phyloP scores from a whole-genome alignment of 176 grass and related monocot genomes.

The Ampelocalamus luodianensis region DNA sequence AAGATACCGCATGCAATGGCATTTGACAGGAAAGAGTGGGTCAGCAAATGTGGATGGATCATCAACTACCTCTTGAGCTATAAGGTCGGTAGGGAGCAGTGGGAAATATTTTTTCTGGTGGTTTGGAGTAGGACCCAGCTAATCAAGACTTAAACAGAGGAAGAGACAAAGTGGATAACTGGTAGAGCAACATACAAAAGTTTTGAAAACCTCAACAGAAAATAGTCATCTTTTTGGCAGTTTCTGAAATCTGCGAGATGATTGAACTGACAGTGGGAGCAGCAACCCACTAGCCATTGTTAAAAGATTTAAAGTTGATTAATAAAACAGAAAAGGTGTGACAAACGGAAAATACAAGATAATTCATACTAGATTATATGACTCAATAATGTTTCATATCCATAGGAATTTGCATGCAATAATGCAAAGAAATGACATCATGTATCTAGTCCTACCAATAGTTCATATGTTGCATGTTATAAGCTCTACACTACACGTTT shows the following conservation, averaged over 20 bases:
- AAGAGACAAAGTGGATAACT: conserved; percentile 15
- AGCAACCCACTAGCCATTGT: conserved; percentile 14
- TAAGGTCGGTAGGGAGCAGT: conserved; percentile 5
- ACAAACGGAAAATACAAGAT: background rate
- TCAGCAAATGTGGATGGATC: conserved; percentile 24
- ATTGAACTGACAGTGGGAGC: conserved; percentile 28
- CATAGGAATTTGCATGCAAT: conserved; percentile 3
- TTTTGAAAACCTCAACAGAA: background rate
- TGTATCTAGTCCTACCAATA: background rate
- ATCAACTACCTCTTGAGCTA: conserved; percentile 35
- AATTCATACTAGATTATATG: conserved; percentile 28
- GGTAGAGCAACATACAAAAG: background rate
- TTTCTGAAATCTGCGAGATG: conserved; percentile 32
- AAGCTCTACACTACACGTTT: background rate
- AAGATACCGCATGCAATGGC: background rate
- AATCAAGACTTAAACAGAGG: conserved; percentile 39
- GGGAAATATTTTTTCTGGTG: conserved; percentile 29
- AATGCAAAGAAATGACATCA: background rate
- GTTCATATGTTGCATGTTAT: conserved; percentile 11
- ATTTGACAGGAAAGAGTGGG: conserved; percentile 16
- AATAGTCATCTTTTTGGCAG: conserved; percentile 25
- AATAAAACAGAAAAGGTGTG: conserved; percentile 17
- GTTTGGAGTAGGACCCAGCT: conserved; percentile 30
- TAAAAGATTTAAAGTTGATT: conserved; percentile 41
- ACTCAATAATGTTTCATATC: conserved; percentile 9